Conservation (phyloP, 2,329 filamentous ascomycete species). For the Penicillium fuscoglaucum region DNA sequence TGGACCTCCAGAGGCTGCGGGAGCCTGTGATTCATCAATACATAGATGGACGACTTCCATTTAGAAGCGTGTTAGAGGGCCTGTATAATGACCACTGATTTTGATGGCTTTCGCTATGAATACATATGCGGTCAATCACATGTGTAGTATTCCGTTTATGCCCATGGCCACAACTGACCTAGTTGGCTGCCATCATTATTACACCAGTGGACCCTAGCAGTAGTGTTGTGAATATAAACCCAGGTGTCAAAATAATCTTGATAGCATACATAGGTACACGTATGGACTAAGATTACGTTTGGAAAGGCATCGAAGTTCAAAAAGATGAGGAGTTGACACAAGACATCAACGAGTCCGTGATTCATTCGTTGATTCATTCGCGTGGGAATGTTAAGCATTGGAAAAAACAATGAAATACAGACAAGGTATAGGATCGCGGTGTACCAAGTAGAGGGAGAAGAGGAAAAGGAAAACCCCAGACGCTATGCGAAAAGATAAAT, state of each 20-base stretch:
- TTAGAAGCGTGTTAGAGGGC: too few species aligned
- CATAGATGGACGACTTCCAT: too few species aligned
- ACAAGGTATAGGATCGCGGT: conserved; percentile 9
- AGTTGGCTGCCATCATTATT: too few species aligned
- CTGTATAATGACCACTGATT: too few species aligned
- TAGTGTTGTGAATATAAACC: neutral
- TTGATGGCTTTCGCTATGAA: too few species aligned
- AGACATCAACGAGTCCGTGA: neutral
- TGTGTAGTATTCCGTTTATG: too few species aligned
- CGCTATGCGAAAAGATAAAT: conserved; percentile 41
- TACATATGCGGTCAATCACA: too few species aligned
- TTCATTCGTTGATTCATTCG: conserved; percentile 1
- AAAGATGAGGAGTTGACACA: neutral
- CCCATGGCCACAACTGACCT: too few species aligned
- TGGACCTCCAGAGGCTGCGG: too few species aligned
- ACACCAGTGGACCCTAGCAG: too few species aligned
- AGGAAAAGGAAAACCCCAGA: conserved; percentile 34
- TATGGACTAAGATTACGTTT: neutral
- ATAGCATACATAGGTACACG: neutral
- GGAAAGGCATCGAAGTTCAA: neutral
- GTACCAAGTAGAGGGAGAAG: conserved; percentile 11
- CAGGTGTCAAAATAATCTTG: neutral
- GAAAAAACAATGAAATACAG: conserved; percentile 16
- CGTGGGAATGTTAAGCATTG: neutral
- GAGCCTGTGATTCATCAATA: too few species aligned